Base-by-base conservation (phyloP, 2,329 filamentous ascomycete species). In the Bisporella sp. region DNA sequence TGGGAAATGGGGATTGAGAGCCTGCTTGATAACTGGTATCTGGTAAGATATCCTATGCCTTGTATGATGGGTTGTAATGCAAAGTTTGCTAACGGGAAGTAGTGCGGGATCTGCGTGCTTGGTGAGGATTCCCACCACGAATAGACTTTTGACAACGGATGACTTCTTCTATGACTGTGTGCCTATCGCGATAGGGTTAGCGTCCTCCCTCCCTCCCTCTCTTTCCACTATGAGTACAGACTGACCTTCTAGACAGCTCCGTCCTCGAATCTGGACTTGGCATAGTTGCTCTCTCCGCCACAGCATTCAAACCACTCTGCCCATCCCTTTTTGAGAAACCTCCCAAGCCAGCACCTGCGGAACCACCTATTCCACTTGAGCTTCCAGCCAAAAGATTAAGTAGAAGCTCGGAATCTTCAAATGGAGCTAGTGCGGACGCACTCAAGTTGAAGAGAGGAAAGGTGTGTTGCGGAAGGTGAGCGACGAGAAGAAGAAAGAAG, bases 1-100 rank as follows among this genome's bases (percentile, higher is more conserved):
- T 8, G 62, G 62, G 39, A 66, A 65, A 32, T 71, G 68, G 2
- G 76, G 75, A 55, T 49, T 69, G 4, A 64, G 69, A 13, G 64
- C 78, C 32, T 69, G 69, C 5, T 57, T 70, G 5, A 66, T 78
- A 28, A 59, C 78, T 3, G 68, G 73, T 41, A 71, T 77, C 64
- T 21, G 21, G 48, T 53, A 32, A 50, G 45, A 37, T n/a, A n/a
- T 37, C 8, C 35, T 37, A n/a, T 37, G 35, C 35, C 8, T 8
- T 37, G 8, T n/a, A 37, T 37, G 35, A 9, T 8, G 8, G 35
- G 21, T 21, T 3, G 21, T 21, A 21, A 2, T 37, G 35, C 35
- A n/a, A 8, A n/a, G 35, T 4, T 37, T 37, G 35, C 35, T 37
- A 31, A 11, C 9, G 35, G 39, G 31, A 31, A 9, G 44, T 42